phyloP scores from a whole-genome alignment of 345 rosid genomes.

The Passiflora organensis region DNA sequence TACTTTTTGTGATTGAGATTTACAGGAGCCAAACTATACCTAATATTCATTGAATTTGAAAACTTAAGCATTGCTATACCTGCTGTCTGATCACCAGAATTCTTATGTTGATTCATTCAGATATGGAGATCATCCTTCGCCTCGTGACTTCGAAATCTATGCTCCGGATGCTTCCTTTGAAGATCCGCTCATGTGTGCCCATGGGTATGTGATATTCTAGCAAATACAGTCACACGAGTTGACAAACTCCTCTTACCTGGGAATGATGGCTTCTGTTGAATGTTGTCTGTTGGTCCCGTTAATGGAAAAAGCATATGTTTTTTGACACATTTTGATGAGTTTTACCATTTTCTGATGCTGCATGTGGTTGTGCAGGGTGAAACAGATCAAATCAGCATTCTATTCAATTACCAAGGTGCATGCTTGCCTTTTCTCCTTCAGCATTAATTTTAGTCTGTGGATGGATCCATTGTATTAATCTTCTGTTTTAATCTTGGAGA shows the following conservation, averaged over 20 bases:
- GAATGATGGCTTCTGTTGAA: too few relatives aligned
- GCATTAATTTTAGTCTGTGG: neutral
- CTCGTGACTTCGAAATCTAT: slow-evolving; percentile 73
- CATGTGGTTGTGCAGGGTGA: slow-evolving; percentile 45
- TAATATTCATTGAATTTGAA: neutral
- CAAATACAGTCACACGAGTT: too few relatives aligned
- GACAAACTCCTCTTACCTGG: too few relatives aligned
- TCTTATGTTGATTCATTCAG: slow-evolving; percentile 32
- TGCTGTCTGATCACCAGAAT: neutral
- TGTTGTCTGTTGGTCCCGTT: too few relatives aligned
- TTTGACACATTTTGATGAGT: neutral
- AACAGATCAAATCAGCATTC: slow-evolving; percentile 91
- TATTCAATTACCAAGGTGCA: slow-evolving; percentile 72
- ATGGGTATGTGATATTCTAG: slow-evolving; percentile 42
- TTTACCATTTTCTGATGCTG: neutral
- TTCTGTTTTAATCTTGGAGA: neutral
- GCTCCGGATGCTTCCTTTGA: slow-evolving; percentile 78
- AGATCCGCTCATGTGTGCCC: slow-evolving; percentile 90
- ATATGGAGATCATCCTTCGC: slow-evolving; percentile 58
- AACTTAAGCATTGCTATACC: neutral
- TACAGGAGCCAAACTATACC: neutral
- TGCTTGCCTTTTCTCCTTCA: neutral
- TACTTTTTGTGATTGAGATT: neutral
- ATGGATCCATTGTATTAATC: too few relatives aligned
- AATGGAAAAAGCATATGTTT: too few relatives aligned